Base-by-base conservation (phyloP, 139 green algal genomes). In the Picochlorum sp. region DNA sequence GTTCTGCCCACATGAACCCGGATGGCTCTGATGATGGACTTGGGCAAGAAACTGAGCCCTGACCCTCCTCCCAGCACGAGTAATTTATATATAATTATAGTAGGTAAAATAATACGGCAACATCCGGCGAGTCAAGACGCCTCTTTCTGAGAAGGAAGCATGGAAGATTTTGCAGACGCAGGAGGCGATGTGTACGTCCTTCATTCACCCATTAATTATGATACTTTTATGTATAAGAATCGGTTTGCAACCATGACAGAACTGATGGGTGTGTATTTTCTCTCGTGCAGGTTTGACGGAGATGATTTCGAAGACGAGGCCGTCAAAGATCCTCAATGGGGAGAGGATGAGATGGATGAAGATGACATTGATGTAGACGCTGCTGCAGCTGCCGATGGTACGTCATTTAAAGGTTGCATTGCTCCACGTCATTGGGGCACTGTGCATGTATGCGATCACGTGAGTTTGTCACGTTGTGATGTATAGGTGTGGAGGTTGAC, bases 291-390 rank as follows among this genome's bases (percentile, higher is more conserved):
- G 6, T 57, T 69, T 56, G 63, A 45, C 23, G 63, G 63, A 34
- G 63, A 62, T 34, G 63, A 69, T 45, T 69, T 61, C 30, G 63
- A 45, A 26, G 63, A 45, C 7, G 47, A 54, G 47, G 47, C 18
- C 16, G 47, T 21, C n/a, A 44, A 21, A 15, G 65, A 71, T 18
- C 30, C 14, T 10, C 50, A 38, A 24, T 71, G 57, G 60, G 65
- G 62, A 23, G 65, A 71, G 30, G 65, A 71, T 24, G 65, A 71
- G 30, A 21, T 26, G 18, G 47, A 54, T 10, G 47, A 54, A 20
- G 20, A 58, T 21, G 54, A 30, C 2, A 49, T 56, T 24, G 65
- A 71, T 23, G 18, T 30, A 49, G 57, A 71, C 16, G 32, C n/a
- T 7, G 47, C 63, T 21, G 34, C 57, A 20, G 54, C 45, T 21